phyloP scores from a whole-genome alignment of 257 asterid genomes.

The Buddleja alternifolia region DNA sequence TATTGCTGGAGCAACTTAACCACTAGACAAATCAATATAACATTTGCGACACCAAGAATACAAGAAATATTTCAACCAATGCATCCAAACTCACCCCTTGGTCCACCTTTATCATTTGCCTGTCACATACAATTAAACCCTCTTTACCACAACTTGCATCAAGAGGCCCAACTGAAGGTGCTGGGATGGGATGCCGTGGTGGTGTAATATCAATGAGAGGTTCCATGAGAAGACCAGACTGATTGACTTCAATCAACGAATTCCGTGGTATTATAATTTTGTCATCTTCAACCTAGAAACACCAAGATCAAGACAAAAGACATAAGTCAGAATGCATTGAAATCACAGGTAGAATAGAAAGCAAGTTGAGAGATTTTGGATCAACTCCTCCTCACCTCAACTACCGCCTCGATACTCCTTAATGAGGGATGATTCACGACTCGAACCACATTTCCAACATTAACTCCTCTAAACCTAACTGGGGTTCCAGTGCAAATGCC shows the following conservation, averaged over 20 bases:
- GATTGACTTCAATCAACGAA: constrained; percentile 94
- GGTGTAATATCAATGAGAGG: constrained; percentile 93
- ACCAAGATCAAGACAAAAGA: constrained; percentile 23
- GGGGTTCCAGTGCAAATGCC: constrained; percentile 95
- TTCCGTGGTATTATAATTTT: constrained; percentile 81
- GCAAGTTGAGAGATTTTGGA: too few relatives aligned
- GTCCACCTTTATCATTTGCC: constrained; percentile 76
- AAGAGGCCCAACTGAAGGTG: constrained; percentile 86
- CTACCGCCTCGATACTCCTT: constrained; percentile 79
- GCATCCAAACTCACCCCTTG: constrained; percentile 99
- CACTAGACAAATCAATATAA: neutral
- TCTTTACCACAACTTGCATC: constrained; percentile 71
- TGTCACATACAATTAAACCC: constrained; percentile 89
- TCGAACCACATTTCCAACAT: constrained; percentile 85
- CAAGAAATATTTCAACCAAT: constrained; percentile 95
- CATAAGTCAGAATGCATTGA: constrained; percentile 21
- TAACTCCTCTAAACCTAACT: constrained; percentile 92
- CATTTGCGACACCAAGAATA: constrained; percentile 45
- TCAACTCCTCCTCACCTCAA: constrained; percentile 67
- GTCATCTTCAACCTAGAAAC: constrained; percentile 85
- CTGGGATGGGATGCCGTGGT: constrained; percentile 81
- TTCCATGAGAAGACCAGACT: constrained; percentile 99
- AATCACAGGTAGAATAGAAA: constrained; percentile 19
- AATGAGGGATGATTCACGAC: constrained; percentile 90
- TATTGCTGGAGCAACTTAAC: constrained; percentile 1